A percentile compares a stretch with the other conserved stretches of the same genome.
Evolutionary conservation across 225 moss, liverwort and hornwort genomes (phyloP).

Genomic region (Takakia lepidozioides): DNA sequence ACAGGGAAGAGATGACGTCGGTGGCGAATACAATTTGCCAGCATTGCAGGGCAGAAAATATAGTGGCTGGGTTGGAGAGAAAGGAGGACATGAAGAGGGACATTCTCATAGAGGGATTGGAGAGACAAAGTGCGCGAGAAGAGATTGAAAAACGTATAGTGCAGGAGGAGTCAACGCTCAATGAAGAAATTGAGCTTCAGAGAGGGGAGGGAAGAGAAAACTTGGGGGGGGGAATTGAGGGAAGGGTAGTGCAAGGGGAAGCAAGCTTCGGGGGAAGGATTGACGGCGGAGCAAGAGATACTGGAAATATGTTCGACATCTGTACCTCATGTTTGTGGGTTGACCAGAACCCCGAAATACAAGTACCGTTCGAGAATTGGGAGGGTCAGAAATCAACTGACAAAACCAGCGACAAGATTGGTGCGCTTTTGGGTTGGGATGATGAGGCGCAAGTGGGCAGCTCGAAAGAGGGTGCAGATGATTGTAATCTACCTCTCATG

Average conservation of each 20-base stretch:
- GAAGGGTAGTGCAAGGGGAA: constrained; percentile 4
- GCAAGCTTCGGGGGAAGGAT: constrained; percentile 17
- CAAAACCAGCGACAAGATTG: background rate
- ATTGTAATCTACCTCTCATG: background rate
- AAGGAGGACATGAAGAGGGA: constrained; percentile 8
- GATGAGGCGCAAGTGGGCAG: background rate
- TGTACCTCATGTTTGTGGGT: no score
- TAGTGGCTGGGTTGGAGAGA: no score
- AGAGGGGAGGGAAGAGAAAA: background rate
- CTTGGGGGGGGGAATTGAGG: background rate
- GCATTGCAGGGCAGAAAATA: constrained; percentile 28
- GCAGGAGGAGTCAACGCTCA: constrained; percentile 41
- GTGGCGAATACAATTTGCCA: constrained; percentile 41
- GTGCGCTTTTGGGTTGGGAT: background rate
- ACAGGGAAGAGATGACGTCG: constrained; percentile 17
- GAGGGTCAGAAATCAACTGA: constrained; percentile 10
- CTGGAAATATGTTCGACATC: background rate
- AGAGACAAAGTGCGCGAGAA: constrained; percentile 10
- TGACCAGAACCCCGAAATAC: no score
- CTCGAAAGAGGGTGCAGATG: background rate
- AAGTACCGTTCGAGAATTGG: no score
- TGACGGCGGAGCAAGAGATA: constrained; percentile 21
- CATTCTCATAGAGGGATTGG: background rate
- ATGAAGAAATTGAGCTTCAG: constrained; percentile 33
- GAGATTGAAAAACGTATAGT: constrained; percentile 17